Evolutionary conservation across 768 basidiomycete genomes (phyloP), one percentile per base, ranked within the genome.

Genomic region (Amanita rubescens): DNA sequence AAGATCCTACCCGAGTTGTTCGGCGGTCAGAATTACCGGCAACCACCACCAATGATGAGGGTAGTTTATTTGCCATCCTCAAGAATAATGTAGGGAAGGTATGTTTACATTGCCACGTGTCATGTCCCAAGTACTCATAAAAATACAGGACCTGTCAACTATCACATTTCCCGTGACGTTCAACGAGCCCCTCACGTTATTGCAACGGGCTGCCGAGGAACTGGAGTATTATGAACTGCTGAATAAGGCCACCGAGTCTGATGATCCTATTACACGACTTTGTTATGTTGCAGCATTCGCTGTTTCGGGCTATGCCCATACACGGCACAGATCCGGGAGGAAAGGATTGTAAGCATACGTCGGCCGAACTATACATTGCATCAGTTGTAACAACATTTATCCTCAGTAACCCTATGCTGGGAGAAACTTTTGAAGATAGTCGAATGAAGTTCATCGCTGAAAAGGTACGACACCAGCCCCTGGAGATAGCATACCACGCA

Each of bases 61-160:
- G 88, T 9, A 90, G 89, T 62, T 69, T 93, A 33, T 90, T 92
- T 60, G 71, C 85, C 1, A 82, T 93, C 30, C 68, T 94, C 43
- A 90, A 90, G 71, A 92, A 90, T 70, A 93, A 90, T 60, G 84
- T 93, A 44, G 90, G 90, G 49, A 92, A 91, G 75, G 90, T 89
- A 49, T 17, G 61, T 44, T 24, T 33, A 53, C 55, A 17, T 38
- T 30, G 24, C 55, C 51, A 53, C 10, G 27, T 43, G 30, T 7
- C 14, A 14, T 32, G 10, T 58, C 38, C 24, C 15, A 46, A 32
- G 32, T 57, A 30, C 37, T 49, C 25, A 44, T 34, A 15, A 41
- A n/a, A 30, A 11, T 53, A 8, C 53, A 92, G 90, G 90, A 93
- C 65, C 71, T 92, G 8, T 85, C 89, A 12, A 84, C 85, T 32